Base-by-base conservation (phyloP, 2,329 filamentous ascomycete species). In the Westerdykella ornata region DNA sequence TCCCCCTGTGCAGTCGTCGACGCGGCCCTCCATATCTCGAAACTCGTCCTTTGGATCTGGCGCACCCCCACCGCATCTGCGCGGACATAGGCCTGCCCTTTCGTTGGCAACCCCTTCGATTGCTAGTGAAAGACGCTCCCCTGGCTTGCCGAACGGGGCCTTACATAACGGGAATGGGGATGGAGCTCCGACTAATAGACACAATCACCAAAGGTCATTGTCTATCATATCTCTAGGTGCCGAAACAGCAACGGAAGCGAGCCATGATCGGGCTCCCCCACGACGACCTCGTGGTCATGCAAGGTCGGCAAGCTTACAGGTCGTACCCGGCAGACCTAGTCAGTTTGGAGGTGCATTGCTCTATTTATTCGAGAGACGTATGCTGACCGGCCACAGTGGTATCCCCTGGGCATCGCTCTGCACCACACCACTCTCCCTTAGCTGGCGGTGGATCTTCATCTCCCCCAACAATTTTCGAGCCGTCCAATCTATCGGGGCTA, bases 281-380 rank as follows among this genome's bases (percentile, higher is more conserved):
- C 59, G 60, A 38, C 74, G 78, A 39, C 75, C 78, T 15, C 79
- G 80, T 53, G 78, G 82, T 4, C 88, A 95, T 70, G 80, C 75
- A 36, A 77, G 88, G 39, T 88, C 88, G 29, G 80, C 86, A 17
- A 95, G 88, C 69, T 68, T 94, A 45, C 88, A 94, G 62, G 83
- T 90, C 51, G 62, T 79, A 48, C 72, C 80, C 35, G 73, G 60
- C 39, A 51, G 59, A 19, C 61, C 57, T 35, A 61, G 49, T 38
- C 52, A 56, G n/a, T 61, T 60, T 47, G 52, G 60, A 53, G 56
- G 60, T 60, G 60, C 34, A 28, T 13, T 35, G 17, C 38, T 41
- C 16, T 22, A 26, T 14, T 11, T 15, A 37, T 28, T 30, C 34
- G 40, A 31, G 4, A 26, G 7, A 29, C 19, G 29, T 35, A 33